Evolutionary conservation across 2,329 filamentous ascomycete genomes (phyloP).

Genomic region (Stagonosporopsis rhizophila): DNA sequence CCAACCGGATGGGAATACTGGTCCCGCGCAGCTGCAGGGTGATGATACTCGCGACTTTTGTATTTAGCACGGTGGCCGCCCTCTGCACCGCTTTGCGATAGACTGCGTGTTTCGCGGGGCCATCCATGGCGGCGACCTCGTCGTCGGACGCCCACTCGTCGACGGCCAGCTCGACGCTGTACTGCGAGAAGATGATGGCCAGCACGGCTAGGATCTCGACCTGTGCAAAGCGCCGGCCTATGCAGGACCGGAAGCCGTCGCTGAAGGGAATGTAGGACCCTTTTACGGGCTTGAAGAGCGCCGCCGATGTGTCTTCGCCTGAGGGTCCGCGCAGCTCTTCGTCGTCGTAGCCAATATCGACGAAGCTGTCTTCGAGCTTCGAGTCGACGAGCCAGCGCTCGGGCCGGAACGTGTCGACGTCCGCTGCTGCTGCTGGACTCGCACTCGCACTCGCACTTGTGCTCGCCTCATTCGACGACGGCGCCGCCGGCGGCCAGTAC

Average conservation of each 20-base stretch:
- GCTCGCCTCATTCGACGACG: slow-evolving; percentile 35
- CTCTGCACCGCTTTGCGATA: slow-evolving; percentile 68
- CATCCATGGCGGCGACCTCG: slow-evolving; percentile 50
- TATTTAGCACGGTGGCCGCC: slow-evolving; percentile 60
- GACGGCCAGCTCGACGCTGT: slow-evolving; percentile 75
- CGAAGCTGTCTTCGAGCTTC: slow-evolving; percentile 34
- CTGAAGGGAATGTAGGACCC: slow-evolving; percentile 65
- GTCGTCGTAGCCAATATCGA: slow-evolving; percentile 52
- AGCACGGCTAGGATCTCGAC: slow-evolving; percentile 63
- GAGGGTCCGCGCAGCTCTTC: slow-evolving; percentile 67
- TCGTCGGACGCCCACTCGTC: slow-evolving; percentile 54
- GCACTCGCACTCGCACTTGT: no score
- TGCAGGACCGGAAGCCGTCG: slow-evolving; percentile 62
- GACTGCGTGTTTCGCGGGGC: slow-evolving; percentile 60
- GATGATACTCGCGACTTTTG: slow-evolving; percentile 67
- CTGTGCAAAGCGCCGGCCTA: slow-evolving; percentile 64
- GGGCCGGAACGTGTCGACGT: slow-evolving; percentile 73
- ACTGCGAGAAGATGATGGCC: slow-evolving; percentile 61
- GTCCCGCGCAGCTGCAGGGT: slow-evolving; percentile 72
- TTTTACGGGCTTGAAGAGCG: slow-evolving; percentile 60
- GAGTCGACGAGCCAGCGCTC: slow-evolving; percentile 70
- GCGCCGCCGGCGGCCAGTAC: slow-evolving; percentile 67
- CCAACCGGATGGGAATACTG: slow-evolving; percentile 71
- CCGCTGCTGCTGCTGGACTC: slow-evolving; percentile 36
- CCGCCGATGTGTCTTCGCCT: slow-evolving; percentile 67